These are phyloP conservation scores for Purpureocillium takamizusanense DNA, from an alignment of 2,329 filamentous ascomycete species.

Conservation along the genomic window DNA sequence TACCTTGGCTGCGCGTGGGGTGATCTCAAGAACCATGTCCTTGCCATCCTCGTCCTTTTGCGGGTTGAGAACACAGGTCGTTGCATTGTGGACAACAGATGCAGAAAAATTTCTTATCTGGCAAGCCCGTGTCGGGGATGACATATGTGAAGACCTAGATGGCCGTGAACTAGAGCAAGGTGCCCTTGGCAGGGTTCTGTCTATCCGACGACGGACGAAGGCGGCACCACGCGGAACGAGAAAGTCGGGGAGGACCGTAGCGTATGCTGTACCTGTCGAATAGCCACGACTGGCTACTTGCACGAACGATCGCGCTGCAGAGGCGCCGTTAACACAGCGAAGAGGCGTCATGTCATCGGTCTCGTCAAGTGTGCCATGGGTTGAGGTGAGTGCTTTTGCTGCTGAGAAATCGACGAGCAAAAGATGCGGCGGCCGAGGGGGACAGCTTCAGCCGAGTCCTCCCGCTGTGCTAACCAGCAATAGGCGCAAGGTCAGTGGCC, in stretches of 20 bases:
- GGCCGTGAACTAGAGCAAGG: too few relatives aligned
- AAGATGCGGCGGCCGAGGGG: neutral
- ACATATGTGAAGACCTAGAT: too few relatives aligned
- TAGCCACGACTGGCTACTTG: conserved; percentile 29
- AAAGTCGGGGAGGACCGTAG: conserved; percentile 25
- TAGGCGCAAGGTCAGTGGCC: conserved; percentile 3
- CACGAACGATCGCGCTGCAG: conserved; percentile 29
- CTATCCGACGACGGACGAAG: too few relatives aligned
- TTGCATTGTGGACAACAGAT: conserved; percentile 27
- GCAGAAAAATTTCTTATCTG: conserved; percentile 25
- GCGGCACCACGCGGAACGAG: conserved; percentile 25
- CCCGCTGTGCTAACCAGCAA: conserved; percentile 1
- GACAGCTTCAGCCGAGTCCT: conserved; percentile 2
- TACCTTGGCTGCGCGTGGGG: conserved; percentile 72
- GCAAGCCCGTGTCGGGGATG: neutral
- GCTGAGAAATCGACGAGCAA: conserved; percentile 8
- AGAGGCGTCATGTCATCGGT: conserved; percentile 20
- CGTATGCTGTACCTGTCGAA: conserved; percentile 13
- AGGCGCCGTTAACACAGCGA: conserved; percentile 29
- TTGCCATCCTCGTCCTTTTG: conserved; percentile 74
- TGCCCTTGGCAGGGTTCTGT: too few relatives aligned
- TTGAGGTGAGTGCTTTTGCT: conserved; percentile 1
- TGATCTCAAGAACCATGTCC: conserved; percentile 77
- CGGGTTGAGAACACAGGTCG: conserved; percentile 56
- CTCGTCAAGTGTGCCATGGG: conserved; percentile 2